These are phyloP conservation scores for Exsudoporus floridanus DNA, from an alignment of 1,284 basidiomycete species.

Conservation along the genomic window DNA sequence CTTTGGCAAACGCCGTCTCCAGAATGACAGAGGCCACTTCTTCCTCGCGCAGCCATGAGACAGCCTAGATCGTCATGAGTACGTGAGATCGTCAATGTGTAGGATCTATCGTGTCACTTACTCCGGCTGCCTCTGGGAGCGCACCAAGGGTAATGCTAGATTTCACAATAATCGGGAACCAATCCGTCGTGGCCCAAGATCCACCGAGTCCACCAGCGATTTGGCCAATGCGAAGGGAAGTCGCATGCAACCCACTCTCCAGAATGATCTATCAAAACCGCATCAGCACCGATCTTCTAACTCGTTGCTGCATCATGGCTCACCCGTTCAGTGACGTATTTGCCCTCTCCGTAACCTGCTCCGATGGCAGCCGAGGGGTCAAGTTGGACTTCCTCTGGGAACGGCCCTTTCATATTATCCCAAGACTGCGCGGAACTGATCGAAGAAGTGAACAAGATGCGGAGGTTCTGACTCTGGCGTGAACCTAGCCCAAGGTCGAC, in stretches of 20 bases:
- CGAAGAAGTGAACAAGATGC: constrained; percentile 39
- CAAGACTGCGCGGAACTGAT: constrained; percentile 35
- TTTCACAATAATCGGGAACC: constrained; percentile 33
- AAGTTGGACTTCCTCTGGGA: constrained; percentile 34
- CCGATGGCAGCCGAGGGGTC: constrained; percentile 27
- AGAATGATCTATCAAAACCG: constrained; percentile 20
- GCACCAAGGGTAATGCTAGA: constrained; percentile 30
- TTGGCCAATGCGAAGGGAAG: constrained; percentile 34
- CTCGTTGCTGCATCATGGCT: neutral
- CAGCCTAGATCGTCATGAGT: constrained; percentile 10
- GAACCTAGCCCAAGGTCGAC: constrained; percentile 19
- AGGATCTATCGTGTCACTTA: constrained; percentile 12
- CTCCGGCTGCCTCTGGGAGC: constrained; percentile 31
- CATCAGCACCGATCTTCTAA: neutral
- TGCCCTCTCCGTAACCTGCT: constrained; percentile 36
- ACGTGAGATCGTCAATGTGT: neutral
- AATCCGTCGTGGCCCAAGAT: constrained; percentile 32
- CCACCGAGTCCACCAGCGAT: constrained; percentile 30
- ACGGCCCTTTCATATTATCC: constrained; percentile 35
- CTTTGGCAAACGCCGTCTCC: constrained; percentile 15
- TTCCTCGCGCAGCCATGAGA: constrained; percentile 27
- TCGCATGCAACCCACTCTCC: constrained; percentile 21
- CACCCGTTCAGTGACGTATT: constrained; percentile 39
- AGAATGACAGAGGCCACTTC: constrained; percentile 19
- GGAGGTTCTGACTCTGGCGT: constrained; percentile 10